Evolutionary conservation across 805 yeast genomes (phyloP).

Genomic region (Monosporozyma siamensis): DNA sequence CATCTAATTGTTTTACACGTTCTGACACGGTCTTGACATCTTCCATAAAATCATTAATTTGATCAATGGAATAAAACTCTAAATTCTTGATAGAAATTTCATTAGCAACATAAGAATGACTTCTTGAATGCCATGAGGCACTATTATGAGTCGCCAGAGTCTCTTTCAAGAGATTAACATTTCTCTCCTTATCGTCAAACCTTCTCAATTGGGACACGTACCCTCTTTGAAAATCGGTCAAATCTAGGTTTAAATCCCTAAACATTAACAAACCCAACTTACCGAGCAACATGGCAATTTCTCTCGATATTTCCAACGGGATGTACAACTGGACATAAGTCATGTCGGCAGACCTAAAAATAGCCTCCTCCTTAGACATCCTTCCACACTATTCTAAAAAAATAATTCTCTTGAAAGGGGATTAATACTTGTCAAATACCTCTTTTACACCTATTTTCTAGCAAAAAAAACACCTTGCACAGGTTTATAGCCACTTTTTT

Average conservation of each 20-base stretch:
- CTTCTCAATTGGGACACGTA: conserved; percentile 80
- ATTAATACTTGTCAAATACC: too few relatives aligned
- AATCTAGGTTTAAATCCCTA: conserved; percentile 73
- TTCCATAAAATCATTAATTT: conserved; percentile 49
- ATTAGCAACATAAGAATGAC: conserved; percentile 25
- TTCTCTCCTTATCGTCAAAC: conserved; percentile 76
- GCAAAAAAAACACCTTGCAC: too few relatives aligned
- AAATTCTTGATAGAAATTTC: conserved; percentile 15
- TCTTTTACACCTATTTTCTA: too few relatives aligned
- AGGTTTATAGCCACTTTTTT: too few relatives aligned
- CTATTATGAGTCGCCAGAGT: conserved; percentile 41
- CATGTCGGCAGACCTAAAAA: conserved; percentile 84
- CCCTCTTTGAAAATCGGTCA: conserved; percentile 81
- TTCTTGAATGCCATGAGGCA: conserved; percentile 28
- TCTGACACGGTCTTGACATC: conserved; percentile 61
- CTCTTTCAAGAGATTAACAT: conserved; percentile 42
- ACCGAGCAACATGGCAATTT: conserved; percentile 74
- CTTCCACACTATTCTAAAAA: too few relatives aligned
- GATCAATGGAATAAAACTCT: conserved; percentile 29
- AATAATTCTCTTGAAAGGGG: too few relatives aligned
- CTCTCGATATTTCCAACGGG: conserved; percentile 76
- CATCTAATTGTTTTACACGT: conserved; percentile 61
- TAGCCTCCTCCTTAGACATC: conserved; percentile 29
- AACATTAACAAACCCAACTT: conserved; percentile 80
- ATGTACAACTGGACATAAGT: conserved; percentile 85